Evolutionary conservation across 306 rosid genomes (phyloP), one percentile per base, ranked within the genome.

Genomic region (Medicago lupulina): DNA sequence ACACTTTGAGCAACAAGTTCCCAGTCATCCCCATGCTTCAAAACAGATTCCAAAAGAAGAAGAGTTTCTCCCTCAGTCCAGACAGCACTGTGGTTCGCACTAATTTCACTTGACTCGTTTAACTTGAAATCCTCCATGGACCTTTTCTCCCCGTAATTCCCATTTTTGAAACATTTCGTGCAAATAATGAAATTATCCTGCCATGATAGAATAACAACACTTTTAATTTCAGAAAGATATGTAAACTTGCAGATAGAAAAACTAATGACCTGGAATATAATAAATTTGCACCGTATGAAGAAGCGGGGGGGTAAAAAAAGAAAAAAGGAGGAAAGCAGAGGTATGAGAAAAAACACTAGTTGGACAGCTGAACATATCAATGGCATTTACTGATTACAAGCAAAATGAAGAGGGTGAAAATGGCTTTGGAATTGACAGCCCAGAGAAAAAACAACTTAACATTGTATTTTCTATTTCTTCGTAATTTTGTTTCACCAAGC

Each of bases 21-120:
- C 99, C 99, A 95, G 78, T 89, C 91, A 83, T 95, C 97, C 75
- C 99, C 99, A 72, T 95, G 87, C 87, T 90, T 95, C 89, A 84
- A 71, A 75, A 92, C 96, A 79, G 97, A 95, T 83, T 95, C 97
- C 80, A 95, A 86, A 72, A 95, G 97, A 76, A 90, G 87, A 16
- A 95, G 85, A 43, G 86, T 95, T 82, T 95, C 99, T 25, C 88
- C 88, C 78, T 95, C 99, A 3, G 92, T 95, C 99, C 99, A 95
- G 68, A 73, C 79, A 75, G 86, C 83, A 76, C 78, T 84, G 1
- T 60, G 47, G 71, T 77, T 80, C 71, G 65, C 44, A 31, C 73
- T 70, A 36, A 83, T 86, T 79, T 80, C 93, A 79, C 47, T 70
- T 73, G 75, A 76, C 84, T 88, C 88, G 1, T 17, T 70, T 31